Conservation (phyloP, 139 green algal genomes). For the Coelastrella sp. region DNA sequence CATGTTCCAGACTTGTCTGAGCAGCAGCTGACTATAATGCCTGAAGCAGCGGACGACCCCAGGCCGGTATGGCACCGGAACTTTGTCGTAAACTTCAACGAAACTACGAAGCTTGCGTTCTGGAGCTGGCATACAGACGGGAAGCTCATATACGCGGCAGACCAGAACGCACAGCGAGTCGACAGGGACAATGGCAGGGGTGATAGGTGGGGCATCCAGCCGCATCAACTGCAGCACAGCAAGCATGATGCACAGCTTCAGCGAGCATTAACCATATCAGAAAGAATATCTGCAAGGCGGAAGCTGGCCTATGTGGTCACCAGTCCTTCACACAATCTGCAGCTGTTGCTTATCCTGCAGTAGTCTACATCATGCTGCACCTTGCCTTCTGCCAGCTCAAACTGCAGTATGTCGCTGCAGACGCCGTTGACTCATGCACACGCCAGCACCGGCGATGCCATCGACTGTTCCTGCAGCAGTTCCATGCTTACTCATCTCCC, state of each 20-base stretch:
- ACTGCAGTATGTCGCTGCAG: too few relatives aligned
- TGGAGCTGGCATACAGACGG: conserved; percentile 65
- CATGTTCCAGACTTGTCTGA: not conserved
- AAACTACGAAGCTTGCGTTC: conserved; percentile 92
- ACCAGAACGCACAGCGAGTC: not conserved
- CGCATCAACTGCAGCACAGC: too few relatives aligned
- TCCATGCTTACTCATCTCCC: not conserved
- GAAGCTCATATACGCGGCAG: not conserved
- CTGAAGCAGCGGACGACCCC: not conserved
- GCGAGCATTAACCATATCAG: not conserved
- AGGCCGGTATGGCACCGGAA: conserved; percentile 58
- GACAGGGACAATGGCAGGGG: conserved; percentile 34
- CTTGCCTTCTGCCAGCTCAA: too few relatives aligned
- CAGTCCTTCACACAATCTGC: too few relatives aligned
- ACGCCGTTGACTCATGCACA: too few relatives aligned
- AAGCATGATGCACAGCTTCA: not conserved
- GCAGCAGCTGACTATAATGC: not conserved
- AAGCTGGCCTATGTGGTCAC: too few relatives aligned
- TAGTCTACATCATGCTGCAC: not conserved
- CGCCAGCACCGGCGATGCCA: too few relatives aligned
- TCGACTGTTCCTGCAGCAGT: too few relatives aligned
- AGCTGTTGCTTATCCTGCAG: not conserved
- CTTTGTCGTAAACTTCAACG: conserved; percentile 79
- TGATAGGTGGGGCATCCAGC: not conserved
- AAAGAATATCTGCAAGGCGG: too few relatives aligned